Base-by-base conservation (phyloP, 2,329 filamentous ascomycete genomes). In the Leptographium galeiforme region DNA sequence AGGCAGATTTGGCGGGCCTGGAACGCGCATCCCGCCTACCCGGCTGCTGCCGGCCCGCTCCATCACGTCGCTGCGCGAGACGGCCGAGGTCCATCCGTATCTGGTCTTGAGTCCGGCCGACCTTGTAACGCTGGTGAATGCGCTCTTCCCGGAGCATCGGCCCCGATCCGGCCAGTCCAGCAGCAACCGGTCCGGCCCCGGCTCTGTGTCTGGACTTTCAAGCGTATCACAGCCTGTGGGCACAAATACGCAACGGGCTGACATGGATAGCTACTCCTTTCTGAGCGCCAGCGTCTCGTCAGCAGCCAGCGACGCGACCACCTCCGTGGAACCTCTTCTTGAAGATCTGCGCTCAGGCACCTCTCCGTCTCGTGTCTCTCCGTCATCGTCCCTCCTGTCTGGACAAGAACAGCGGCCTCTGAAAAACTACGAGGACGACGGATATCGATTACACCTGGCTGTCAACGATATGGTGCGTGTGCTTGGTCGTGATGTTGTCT, bases 81-180 rank as follows among this genome's bases (percentile, higher is more conserved):
- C 85, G n/a, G 78, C 77, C 19, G 85, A 89, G 66, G 84, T 89
- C 11, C 85, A 86, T 62, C 85, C 84, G 36, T 93, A 89, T 63
- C 72, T 94, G 61, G 85, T 91, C 38, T 69, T 95, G 59, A 87
- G 85, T 63, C 81, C 87, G 39, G 78, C 85, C 43, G 90, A 96
- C 65, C 72, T 95, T 59, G 73, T 85, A 39, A 90, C 87, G 3
- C 70, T 95, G 61, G 79, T 94, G 57, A 88, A 93, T 65, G 84
- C 85, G 12, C 77, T 96, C 14, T 95, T 90, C 63, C 90, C 90
- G 0, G 84, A 88, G 61, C 76, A 77, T 52, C 74, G 84, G 43
- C 82, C 85, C 2, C 73, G 75, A 39, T 87, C 84, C 1, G 73
- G 72, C 53, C 75, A 79, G 40, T 84, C 71, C 57, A 80, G 72